These are phyloP conservation scores for Voacanga thouarsii DNA, from an alignment of 257 asterid species.

Conservation along the genomic window DNA sequence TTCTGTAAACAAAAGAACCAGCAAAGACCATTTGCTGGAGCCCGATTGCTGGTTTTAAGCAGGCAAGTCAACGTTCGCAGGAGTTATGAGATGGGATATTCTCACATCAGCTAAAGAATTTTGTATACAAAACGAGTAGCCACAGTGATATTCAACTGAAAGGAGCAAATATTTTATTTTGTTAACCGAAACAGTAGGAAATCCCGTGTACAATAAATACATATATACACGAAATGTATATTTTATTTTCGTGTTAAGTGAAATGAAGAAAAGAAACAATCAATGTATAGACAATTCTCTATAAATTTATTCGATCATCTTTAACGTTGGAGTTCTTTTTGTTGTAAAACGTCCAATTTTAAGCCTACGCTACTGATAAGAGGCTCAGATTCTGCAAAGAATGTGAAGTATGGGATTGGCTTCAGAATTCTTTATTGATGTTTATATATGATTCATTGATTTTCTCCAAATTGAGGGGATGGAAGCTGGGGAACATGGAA, in stretches of 20 bases:
- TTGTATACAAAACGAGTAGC: neutral
- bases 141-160: neutral
- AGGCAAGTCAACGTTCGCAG: neutral
- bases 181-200: neutral
- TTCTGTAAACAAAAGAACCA: conserved; percentile 1
- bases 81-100: too few relatives aligned
- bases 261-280: too few relatives aligned
- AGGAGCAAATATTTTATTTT: neutral
- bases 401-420: neutral
- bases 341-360: too few relatives aligned
- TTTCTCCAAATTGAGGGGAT: neutral
- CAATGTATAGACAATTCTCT: too few relatives aligned
- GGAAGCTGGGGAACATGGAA: conserved; percentile 6
- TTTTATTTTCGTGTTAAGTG: too few relatives aligned
- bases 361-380: too few relatives aligned
- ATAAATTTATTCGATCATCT: too few relatives aligned
- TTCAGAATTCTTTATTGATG: neutral
- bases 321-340: too few relatives aligned
- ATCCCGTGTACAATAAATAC: neutral
- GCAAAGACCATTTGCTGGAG: neutral
- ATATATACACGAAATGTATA: too few relatives aligned
- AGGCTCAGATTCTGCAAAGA: neutral
- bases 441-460: conserved; percentile 1
- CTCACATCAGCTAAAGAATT: neutral
- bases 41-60: neutral